Percentiles rank a stretch among this genome's conserved stretches.
Conservation (phyloP, 345 rosid genomes). For the Gossypium sturtianum region DNA sequence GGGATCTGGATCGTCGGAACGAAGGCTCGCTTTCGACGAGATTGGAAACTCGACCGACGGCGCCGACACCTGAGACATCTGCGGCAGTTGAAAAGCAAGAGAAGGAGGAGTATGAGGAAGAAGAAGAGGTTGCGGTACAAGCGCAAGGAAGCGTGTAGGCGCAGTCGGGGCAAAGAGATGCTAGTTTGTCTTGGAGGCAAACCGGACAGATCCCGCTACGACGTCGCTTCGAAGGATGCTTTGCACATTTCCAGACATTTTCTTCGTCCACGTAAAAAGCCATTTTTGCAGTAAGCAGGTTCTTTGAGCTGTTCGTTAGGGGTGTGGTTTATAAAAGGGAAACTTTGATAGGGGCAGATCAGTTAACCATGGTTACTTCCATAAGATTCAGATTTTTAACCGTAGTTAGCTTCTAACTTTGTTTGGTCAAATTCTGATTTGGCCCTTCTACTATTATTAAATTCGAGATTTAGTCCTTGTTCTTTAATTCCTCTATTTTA, state of each 20-base stretch:
- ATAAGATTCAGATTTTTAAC: background rate
- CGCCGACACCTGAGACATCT: constrained; percentile 24
- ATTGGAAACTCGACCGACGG: constrained; percentile 49
- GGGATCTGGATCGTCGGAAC: constrained; percentile 73
- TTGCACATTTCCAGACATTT: constrained; percentile 57
- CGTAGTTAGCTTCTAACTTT: background rate
- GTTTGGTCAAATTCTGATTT: background rate
- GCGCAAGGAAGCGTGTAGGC: constrained; percentile 66
- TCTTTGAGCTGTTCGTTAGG: background rate
- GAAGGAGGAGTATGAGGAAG: constrained; percentile 41
- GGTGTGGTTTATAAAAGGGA: constrained; percentile 21
- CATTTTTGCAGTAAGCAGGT: background rate
- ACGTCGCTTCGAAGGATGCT: constrained; percentile 63
- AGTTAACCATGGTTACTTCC: constrained; percentile 24
- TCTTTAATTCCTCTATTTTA: too few species aligned
- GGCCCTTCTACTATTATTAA: background rate
- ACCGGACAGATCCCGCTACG: constrained; percentile 73
- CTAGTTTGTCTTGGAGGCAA: constrained; percentile 74
- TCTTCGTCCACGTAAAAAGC: constrained; percentile 57
- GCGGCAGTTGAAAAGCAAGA: constrained; percentile 34
- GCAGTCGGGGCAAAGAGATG: constrained; percentile 78
- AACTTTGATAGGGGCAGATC: constrained; percentile 1
- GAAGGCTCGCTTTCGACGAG: constrained; percentile 62
- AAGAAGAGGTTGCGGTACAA: constrained; percentile 40
- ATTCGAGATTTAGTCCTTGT: background rate